Conservation (phyloP, 495 filamentous ascomycete species). For the Pseudomonodictys pantanalensis region DNA sequence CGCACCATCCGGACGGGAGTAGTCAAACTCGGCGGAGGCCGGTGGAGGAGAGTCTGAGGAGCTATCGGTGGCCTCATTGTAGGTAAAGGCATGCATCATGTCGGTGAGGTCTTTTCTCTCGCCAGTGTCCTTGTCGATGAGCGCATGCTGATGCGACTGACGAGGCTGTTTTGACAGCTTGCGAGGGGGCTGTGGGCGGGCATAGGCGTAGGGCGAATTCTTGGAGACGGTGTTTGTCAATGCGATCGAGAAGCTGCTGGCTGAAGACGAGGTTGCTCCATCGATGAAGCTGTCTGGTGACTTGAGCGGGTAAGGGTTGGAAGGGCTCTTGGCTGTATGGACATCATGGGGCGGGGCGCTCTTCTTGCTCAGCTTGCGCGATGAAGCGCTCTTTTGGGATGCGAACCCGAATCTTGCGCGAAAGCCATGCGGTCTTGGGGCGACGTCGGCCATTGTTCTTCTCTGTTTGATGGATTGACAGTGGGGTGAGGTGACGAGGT, state of each 20-base stretch:
- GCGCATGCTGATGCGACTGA: not conserved
- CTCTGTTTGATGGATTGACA: too few species aligned
- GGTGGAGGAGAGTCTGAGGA: not conserved
- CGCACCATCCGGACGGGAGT: not conserved
- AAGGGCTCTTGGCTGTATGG: not conserved
- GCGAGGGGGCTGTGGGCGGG: not conserved
- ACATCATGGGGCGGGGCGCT: not conserved
- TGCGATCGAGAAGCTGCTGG: not conserved
- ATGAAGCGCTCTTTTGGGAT: not conserved
- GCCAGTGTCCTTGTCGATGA: not conserved
- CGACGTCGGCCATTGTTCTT: not conserved
- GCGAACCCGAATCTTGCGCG: not conserved
- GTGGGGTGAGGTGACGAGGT: too few species aligned
- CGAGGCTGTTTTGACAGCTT: not conserved
- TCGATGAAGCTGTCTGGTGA: not conserved
- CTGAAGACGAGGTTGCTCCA: not conserved
- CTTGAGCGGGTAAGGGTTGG: not conserved
- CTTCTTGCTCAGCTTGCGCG: not conserved
- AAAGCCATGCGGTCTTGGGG: not conserved
- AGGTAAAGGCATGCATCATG: not conserved
- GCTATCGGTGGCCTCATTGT: not conserved
- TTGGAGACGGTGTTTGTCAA: not conserved
- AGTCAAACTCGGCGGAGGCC: not conserved
- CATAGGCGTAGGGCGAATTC: too few species aligned
- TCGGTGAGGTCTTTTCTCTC: not conserved